phyloP scores from a whole-genome alignment of 2,329 filamentous ascomycete genomes.

The Penicillium italicum region DNA sequence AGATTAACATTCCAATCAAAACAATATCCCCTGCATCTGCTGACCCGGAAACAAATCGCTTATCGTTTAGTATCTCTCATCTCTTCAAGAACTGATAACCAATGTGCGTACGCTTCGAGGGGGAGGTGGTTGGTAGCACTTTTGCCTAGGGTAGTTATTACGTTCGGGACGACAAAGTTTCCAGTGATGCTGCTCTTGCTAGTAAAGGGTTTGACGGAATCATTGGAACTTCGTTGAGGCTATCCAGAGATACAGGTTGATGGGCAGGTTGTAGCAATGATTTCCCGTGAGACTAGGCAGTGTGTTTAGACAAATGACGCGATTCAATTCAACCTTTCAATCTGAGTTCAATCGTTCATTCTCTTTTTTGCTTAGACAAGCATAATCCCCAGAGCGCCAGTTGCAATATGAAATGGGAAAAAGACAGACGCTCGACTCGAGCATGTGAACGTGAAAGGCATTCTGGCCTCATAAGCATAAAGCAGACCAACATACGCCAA shows the following conservation, averaged over 20 bases:
- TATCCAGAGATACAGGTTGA: conserved; percentile 15
- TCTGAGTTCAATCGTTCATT: not conserved
- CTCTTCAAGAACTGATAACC: not conserved
- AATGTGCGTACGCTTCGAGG: conserved; percentile 10
- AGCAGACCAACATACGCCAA: conserved; percentile 5
- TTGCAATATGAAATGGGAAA: conserved; percentile 1
- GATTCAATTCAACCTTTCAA: not conserved
- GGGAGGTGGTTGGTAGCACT: too few relatives aligned
- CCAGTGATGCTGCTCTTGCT: conserved; percentile 14
- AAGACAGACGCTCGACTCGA: not conserved
- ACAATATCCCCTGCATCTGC: not conserved
- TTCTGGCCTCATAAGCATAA: conserved; percentile 1
- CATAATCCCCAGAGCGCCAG: not conserved
- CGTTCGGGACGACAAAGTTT: conserved; percentile 23
- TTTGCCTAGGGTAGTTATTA: too few relatives aligned
- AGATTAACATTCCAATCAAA: not conserved
- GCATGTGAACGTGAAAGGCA: not conserved
- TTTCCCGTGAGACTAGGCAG: not conserved
- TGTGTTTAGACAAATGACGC: not conserved
- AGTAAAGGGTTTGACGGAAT: conserved; percentile 13
- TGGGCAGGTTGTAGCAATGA: not conserved
- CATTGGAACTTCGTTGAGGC: conserved; percentile 20
- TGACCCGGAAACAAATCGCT: not conserved
- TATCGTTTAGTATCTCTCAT: not conserved
- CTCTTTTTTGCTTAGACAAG: not conserved